These are phyloP conservation scores for Aspergillus novofumigatus DNA, from an alignment of 2,329 filamentous ascomycete species.

Conservation along the genomic window DNA sequence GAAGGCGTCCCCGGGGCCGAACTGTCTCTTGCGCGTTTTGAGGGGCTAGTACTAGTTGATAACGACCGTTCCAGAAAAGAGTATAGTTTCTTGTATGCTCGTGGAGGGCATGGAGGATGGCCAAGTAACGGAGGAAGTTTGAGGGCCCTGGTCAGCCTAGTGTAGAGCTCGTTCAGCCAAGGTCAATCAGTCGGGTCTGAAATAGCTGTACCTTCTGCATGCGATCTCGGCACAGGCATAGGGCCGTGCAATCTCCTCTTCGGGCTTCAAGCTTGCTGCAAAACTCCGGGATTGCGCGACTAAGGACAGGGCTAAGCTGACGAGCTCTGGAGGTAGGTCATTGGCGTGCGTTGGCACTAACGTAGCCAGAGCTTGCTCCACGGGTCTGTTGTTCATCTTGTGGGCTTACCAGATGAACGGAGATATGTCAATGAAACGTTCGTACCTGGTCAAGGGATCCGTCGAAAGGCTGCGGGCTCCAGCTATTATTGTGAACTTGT, in stretches of 20 bases:
- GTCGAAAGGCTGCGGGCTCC: no score
- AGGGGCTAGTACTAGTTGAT: slow-evolving; percentile 26
- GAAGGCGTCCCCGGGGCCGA: slow-evolving; percentile 31
- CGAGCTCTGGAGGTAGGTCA: slow-evolving; percentile 63
- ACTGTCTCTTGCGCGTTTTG: slow-evolving; percentile 33
- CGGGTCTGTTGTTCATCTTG: slow-evolving; percentile 64
- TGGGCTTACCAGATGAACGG: background rate
- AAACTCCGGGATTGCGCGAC: slow-evolving; percentile 76
- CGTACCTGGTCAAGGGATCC: background rate
- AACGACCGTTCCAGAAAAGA: slow-evolving; percentile 72
- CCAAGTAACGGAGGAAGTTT: slow-evolving; percentile 73
- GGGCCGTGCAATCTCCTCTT: slow-evolving; percentile 80
- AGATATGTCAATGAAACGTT: background rate
- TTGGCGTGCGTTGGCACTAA: slow-evolving; percentile 69
- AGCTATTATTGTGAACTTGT: background rate
- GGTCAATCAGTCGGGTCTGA: background rate
- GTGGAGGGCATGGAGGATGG: slow-evolving; percentile 71
- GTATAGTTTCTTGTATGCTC: slow-evolving; percentile 80
- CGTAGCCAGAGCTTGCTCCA: slow-evolving; percentile 69
- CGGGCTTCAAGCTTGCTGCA: slow-evolving; percentile 71
- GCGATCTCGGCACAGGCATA: slow-evolving; percentile 87
- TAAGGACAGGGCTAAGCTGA: slow-evolving; percentile 67
- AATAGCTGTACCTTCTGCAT: slow-evolving; percentile 66
- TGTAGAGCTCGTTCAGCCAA: background rate
- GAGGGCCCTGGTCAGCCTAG: slow-evolving; percentile 68